Conservation (phyloP, 2,329 filamentous ascomycete species). For the Metarhizium robertsii region DNA sequence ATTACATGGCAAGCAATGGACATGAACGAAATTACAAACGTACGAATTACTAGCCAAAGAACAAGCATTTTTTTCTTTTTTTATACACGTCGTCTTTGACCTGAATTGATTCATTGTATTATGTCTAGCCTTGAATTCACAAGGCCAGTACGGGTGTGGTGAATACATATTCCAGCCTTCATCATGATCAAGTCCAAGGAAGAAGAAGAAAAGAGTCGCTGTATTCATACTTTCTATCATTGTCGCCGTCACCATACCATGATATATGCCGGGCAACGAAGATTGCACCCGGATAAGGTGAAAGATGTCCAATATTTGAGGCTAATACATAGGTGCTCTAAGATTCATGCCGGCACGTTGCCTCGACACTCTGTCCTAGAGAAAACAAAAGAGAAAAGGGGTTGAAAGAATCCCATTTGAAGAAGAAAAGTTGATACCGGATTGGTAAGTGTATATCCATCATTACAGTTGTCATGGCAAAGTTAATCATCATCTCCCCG, state of each 20-base stretch:
- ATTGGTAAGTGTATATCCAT: not conserved
- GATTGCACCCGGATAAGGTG: not conserved
- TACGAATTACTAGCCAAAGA: not conserved
- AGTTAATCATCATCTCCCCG: constrained; percentile 32
- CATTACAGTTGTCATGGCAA: not conserved
- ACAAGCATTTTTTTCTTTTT: not conserved
- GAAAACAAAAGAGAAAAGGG: not conserved
- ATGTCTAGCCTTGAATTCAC: not conserved
- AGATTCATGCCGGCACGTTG: not conserved
- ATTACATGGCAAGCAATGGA: not conserved
- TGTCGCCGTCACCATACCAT: not conserved
- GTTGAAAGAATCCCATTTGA: not conserved
- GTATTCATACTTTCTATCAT: not conserved
- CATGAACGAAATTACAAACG: not conserved
- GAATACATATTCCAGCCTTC: not conserved
- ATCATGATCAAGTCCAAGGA: not conserved
- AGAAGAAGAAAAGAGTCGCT: not conserved
- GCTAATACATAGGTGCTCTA: not conserved
- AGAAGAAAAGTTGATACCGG: not conserved
- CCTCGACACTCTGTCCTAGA: not conserved
- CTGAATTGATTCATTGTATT: not conserved
- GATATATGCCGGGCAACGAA: not conserved
- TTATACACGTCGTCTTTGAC: not conserved
- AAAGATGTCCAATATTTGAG: not conserved
- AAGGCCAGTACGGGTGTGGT: not conserved